Evolutionary conservation across 306 rosid genomes (phyloP).

Genomic region (Oemleria cerasiformis): DNA sequence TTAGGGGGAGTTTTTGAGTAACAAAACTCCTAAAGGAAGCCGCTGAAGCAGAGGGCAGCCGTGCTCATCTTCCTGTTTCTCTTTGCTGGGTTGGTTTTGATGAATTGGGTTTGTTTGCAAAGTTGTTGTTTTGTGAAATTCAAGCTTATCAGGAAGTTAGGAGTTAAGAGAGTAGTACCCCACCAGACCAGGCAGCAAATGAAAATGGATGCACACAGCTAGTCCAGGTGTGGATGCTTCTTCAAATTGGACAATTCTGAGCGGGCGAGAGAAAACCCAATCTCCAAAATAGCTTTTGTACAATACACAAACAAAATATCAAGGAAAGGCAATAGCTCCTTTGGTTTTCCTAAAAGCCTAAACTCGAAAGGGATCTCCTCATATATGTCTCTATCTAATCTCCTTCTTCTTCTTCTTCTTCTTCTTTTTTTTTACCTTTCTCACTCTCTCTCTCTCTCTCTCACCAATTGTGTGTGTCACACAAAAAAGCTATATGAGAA

Average conservation of each 20-base stretch:
- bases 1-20: neutral
- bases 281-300: conserved; percentile 45
- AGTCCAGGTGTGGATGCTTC: conserved; percentile 39
- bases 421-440: neutral
- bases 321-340: conserved; percentile 33
- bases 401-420: neutral
- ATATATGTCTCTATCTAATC: neutral
- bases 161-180: conserved; percentile 1
- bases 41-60: neutral
- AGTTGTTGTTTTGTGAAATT: neutral
- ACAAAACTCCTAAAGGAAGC: neutral
- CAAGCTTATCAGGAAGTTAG: conserved; percentile 20
- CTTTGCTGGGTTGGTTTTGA: neutral
- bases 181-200: conserved; percentile 23
- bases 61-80: neutral
- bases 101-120: neutral
- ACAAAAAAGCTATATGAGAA: conserved; percentile 26
- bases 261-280: conserved; percentile 11
- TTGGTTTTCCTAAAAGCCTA: conserved; percentile 7
- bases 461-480: conserved; percentile 23
- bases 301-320: conserved; percentile 24
- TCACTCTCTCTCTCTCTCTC: conserved; percentile 9
- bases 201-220: conserved; percentile 23
- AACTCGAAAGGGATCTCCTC: conserved; percentile 28
- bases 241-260: conserved; percentile 60